These are phyloP conservation scores for Colletotrichum abscissum DNA, from an alignment of 2,329 filamentous ascomycete species.

Conservation along the genomic window DNA sequence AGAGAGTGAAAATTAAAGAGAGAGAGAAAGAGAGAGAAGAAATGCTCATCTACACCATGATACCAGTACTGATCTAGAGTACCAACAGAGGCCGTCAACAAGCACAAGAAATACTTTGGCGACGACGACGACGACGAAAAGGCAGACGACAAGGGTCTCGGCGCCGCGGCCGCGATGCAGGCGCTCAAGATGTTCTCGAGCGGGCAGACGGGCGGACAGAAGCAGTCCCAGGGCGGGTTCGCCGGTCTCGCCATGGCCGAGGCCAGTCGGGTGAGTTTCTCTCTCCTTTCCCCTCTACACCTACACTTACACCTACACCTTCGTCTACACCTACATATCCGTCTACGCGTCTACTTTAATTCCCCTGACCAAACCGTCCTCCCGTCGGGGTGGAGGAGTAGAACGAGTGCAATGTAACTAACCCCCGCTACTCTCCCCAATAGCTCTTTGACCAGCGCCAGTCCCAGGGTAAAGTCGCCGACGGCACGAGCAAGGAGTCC, in stretches of 20 bases:
- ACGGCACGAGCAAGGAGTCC: conserved; percentile 80
- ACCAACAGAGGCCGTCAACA: conserved; percentile 71
- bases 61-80: not conserved
- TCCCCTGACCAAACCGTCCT: not conserved
- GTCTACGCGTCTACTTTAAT: not conserved
- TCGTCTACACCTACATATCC: too few relatives aligned
- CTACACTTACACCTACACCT: too few relatives aligned
- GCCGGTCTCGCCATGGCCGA: conserved; percentile 89
- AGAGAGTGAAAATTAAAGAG: too few relatives aligned
- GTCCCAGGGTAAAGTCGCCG: conserved; percentile 62
- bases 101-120: conserved; percentile 82
- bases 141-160: conserved; percentile 65
- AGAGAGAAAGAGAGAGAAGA: too few relatives aligned
- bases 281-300: not conserved
- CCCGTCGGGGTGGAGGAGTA: too few relatives aligned
- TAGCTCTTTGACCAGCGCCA: conserved; percentile 71
- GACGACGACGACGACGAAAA: conserved; percentile 57
- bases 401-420: not conserved
- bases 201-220: conserved; percentile 56
- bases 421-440: not conserved
- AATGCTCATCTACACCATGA: not conserved
- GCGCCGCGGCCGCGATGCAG: conserved; percentile 83
- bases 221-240: conserved; percentile 79
- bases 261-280: conserved; percentile 74
- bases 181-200: conserved; percentile 83